Evolutionary conservation across 2,329 filamentous ascomycete genomes (phyloP).

Genomic region (Venturia oleaginea): DNA sequence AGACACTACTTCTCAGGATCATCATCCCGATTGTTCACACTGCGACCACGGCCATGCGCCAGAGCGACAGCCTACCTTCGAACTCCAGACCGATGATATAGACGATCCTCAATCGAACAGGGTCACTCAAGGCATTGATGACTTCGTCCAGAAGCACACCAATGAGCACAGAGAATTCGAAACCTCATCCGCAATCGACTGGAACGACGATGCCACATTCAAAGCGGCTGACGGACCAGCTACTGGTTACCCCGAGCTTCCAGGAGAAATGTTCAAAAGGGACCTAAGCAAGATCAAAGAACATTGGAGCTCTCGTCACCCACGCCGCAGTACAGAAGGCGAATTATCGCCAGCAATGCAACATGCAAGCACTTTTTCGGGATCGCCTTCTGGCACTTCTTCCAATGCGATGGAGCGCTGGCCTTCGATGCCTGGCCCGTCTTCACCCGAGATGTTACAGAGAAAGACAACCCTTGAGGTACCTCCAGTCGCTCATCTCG

Average conservation of each 20-base stretch:
- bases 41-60: conserved; percentile 15
- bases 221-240: conserved; percentile 37
- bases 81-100: not conserved
- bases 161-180: not conserved
- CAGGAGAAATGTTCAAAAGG: conserved; percentile 36
- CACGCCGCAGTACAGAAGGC: not conserved
- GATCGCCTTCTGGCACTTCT: not conserved
- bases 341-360: not conserved
- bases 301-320: not conserved
- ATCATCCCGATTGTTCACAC: conserved; percentile 20
- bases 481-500: not conserved
- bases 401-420: not conserved
- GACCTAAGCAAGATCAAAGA: not conserved
- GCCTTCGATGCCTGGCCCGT: not conserved
- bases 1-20: not conserved
- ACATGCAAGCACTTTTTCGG: not conserved
- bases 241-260: conserved; percentile 46
- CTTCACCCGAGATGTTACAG: not conserved
- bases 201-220: conserved; percentile 38
- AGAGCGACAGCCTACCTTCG: conserved; percentile 14
- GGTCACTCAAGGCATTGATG: not conserved
- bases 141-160: not conserved
- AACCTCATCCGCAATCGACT: conserved; percentile 25
- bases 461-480: not conserved
- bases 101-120: not conserved